Evolutionary conservation across 441 rosid genomes (phyloP), one percentile per base, ranked within the genome.

Genomic region (Manihot esculenta): DNA sequence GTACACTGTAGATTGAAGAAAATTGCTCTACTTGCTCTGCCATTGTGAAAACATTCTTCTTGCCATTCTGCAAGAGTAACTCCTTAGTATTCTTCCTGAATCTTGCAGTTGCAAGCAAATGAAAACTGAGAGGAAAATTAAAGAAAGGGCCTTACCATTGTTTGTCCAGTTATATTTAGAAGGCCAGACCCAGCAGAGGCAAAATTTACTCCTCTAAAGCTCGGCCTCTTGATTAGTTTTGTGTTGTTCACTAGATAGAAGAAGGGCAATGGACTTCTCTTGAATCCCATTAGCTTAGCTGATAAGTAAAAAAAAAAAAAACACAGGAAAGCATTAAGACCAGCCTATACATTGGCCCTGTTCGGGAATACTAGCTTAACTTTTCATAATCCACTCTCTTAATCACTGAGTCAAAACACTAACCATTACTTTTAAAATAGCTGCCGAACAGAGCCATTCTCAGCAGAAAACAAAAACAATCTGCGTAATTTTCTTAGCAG

Each of bases 181-280:
- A 88, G 76, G 69, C 89, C 88, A 0, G 80, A 82, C 21, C 88
- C 89, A 26, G 82, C 93, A 1, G 93, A 86, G 61, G 90, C 84
- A 51, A 88, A 88, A 72, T 82, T 86, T 44, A 65, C 56, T 12
- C 89, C 88, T 49, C 72, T 75, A 56, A 83, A 78, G 58, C 79
- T 73, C 17, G 58, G 63, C 59, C 56, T 78, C 58, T 50, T 72
- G 59, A 81, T 42, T 14, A 69, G 42, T 42, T 66, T 38, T 47
- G 83, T 45, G 60, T 61, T 78, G 66, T 73, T 77, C 7, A 24
- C 72, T 5, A 80, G 59, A 60, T 78, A 33, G 42, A 83, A 78
- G 66, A 51, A 86, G 3, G 86, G 82, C 8, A 72, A 72, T 11
- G 89, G 90, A 64, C 91, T 86, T 74, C 79, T 74, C 68, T 79